Percentiles rank a stretch among this genome's conserved stretches.
These are phyloP conservation scores for Stereocaulon alpinum DNA, from an alignment of 495 filamentous ascomycete genomes.

Conservation along the genomic window DNA sequence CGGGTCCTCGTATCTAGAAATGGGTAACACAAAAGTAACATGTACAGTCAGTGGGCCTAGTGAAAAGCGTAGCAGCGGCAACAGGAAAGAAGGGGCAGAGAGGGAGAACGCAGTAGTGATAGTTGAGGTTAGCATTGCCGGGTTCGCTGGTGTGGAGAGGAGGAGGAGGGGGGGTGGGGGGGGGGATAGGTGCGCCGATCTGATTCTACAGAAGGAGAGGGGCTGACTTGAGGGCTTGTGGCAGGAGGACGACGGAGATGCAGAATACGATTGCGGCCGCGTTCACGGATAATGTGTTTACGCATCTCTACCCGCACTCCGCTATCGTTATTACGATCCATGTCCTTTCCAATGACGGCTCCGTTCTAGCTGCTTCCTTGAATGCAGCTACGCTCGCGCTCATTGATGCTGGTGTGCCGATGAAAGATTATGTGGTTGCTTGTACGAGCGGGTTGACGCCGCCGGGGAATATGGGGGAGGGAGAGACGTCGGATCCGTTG, in stretches of 20 bases:
- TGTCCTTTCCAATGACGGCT: slow-evolving; percentile 84
- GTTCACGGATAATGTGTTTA: slow-evolving; percentile 65
- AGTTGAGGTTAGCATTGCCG: slow-evolving; percentile 79
- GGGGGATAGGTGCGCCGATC: neutral
- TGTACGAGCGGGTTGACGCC: slow-evolving; percentile 74
- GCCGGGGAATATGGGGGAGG: slow-evolving; percentile 36
- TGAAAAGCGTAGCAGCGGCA: slow-evolving; percentile 47
- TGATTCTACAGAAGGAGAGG: neutral
- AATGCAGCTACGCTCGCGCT: slow-evolving; percentile 90
- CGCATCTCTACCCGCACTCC: slow-evolving; percentile 80
- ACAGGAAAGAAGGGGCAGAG: slow-evolving; percentile 37
- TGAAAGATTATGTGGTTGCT: slow-evolving; percentile 80
- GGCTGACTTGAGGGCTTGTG: too few relatives aligned
- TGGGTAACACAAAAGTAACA: slow-evolving; percentile 94
- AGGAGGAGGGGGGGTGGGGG: slow-evolving; percentile 39
- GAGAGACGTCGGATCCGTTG: slow-evolving; percentile 69
- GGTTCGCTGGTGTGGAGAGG: slow-evolving; percentile 79
- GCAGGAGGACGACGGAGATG: slow-evolving; percentile 72
- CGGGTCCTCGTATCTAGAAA: slow-evolving; percentile 80
- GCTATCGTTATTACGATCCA: slow-evolving; percentile 74
- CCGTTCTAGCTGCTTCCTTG: slow-evolving; percentile 75
- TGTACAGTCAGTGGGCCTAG: slow-evolving; percentile 79
- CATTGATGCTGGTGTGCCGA: slow-evolving; percentile 89
- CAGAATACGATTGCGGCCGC: slow-evolving; percentile 61
- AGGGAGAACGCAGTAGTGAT: slow-evolving; percentile 50